Conservation (phyloP, 2,329 filamentous ascomycete genomes). For the Acarospora socialis region DNA sequence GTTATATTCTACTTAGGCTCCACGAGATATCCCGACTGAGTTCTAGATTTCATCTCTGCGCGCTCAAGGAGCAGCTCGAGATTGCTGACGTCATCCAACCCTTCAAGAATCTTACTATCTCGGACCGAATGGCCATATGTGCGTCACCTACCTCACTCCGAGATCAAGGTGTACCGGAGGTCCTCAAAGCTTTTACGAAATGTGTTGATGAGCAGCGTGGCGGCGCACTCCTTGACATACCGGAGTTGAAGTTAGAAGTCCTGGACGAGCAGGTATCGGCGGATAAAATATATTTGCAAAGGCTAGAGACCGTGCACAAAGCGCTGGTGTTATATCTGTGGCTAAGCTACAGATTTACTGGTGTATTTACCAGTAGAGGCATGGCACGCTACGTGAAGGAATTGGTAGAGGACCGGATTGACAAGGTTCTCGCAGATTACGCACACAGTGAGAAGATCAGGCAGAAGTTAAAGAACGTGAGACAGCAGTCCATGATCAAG, state of each 20-base stretch:
- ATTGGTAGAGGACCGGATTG: conserved; percentile 63
- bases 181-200: conserved; percentile 42
- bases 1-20: conserved; percentile 65
- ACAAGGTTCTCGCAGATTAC: conserved; percentile 45
- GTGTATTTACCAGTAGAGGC: conserved; percentile 60
- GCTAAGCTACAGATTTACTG: conserved; percentile 78
- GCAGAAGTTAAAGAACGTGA: conserved; percentile 6
- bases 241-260: conserved; percentile 54
- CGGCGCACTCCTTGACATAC: conserved; percentile 58
- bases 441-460: conserved; percentile 21
- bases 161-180: conserved; percentile 22
- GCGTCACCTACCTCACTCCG: conserved; percentile 51
- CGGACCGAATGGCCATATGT: conserved; percentile 63
- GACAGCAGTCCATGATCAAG: conserved; percentile 9
- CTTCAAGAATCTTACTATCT: conserved; percentile 49
- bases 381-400: conserved; percentile 68
- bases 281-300: conserved; percentile 44
- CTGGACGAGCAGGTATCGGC: conserved; percentile 42
- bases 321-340: conserved; percentile 76
- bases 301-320: conserved; percentile 68
- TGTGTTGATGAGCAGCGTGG: conserved; percentile 51
- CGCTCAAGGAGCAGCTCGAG: conserved; percentile 45
- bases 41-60: conserved; percentile 55
- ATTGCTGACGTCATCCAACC: conserved; percentile 64
- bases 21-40: conserved; percentile 53